A percentile compares a stretch with the other conserved stretches of the same genome.
Evolutionary conservation across 331 rosid species (phyloP).

Genomic region (Phaseolus coccineus): DNA sequence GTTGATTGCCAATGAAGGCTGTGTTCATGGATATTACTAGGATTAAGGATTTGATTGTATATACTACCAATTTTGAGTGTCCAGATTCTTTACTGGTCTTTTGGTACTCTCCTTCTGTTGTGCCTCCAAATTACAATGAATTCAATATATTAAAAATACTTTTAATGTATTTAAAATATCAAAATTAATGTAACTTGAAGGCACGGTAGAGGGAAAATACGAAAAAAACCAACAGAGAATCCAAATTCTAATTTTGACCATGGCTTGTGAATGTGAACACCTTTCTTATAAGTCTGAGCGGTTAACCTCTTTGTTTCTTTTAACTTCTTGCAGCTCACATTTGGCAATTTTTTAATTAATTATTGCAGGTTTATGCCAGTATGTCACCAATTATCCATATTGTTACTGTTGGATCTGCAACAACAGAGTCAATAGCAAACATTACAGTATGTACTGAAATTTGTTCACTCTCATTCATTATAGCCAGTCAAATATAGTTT

Average conservation of each 20-base stretch:
- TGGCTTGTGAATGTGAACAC: constrained; percentile 27
- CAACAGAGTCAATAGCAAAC: constrained; percentile 78
- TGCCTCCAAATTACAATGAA: too few relatives aligned
- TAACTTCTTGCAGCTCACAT: constrained; percentile 2
- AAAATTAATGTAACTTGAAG: too few relatives aligned
- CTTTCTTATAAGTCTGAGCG: constrained; percentile 22
- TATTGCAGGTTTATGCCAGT: constrained; percentile 83
- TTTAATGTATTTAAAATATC: too few relatives aligned
- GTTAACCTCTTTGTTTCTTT: constrained; percentile 22
- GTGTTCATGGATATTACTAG: constrained; percentile 25
- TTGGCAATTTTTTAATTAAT: constrained; percentile 38
- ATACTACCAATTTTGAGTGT: not conserved
- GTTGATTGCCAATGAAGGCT: constrained; percentile 18
- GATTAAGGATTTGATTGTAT: constrained; percentile 21
- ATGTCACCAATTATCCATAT: constrained; percentile 84
- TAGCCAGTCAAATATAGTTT: constrained; percentile 13
- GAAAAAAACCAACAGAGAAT: too few relatives aligned
- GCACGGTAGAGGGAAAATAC: too few relatives aligned
- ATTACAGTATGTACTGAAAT: constrained; percentile 65
- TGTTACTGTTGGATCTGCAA: constrained; percentile 71
- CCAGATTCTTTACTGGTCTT: too few relatives aligned
- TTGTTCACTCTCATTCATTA: constrained; percentile 24
- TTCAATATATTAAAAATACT: too few relatives aligned
- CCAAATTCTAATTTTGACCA: not conserved
- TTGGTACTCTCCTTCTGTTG: too few relatives aligned